A percentile compares a stretch with the other conserved stretches of the same genome.
These are phyloP conservation scores for Tetrapisispora taiwanensis DNA, from an alignment of 805 yeast species.

Conservation along the genomic window DNA sequence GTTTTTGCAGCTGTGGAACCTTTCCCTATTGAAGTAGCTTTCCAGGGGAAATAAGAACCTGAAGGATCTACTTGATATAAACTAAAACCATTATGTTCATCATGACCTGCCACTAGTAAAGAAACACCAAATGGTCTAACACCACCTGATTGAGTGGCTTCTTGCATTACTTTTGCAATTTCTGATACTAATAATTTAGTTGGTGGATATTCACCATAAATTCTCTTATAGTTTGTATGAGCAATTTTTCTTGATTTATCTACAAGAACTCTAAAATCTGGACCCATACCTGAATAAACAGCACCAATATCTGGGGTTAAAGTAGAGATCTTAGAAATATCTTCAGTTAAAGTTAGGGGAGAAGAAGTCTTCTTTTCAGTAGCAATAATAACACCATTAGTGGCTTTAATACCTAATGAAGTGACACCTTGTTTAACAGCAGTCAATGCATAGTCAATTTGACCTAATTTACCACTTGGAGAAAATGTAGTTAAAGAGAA, in stretches of 20 bases:
- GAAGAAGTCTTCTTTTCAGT: conserved; percentile 89
- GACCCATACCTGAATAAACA: conserved; percentile 98
- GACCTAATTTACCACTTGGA: conserved; percentile 96
- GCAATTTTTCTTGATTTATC: conserved; percentile 91
- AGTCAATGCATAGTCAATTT: conserved; percentile 93
- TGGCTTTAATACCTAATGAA: conserved; percentile 86
- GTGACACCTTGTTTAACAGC: conserved; percentile 98
- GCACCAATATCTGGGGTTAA: conserved; percentile 95
- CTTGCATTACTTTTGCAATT: conserved; percentile 94
- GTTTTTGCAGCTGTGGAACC: conserved; percentile 96
- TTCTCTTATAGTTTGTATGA: conserved; percentile 83
- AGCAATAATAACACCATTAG: conserved; percentile 93
- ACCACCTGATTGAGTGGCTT: conserved; percentile 97
- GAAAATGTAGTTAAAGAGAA: conserved; percentile 96
- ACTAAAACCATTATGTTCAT: conserved; percentile 62
- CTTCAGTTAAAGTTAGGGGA: conserved; percentile 60
- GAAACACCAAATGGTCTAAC: conserved; percentile 99
- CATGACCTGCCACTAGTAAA: conserved; percentile 86
- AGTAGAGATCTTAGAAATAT: conserved; percentile 65
- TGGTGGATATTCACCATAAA: conserved; percentile 95
- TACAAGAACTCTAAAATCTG: conserved; percentile 89
- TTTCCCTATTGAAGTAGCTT: conserved; percentile 97
- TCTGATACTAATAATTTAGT: conserved; percentile 89
- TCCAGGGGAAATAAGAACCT: conserved; percentile 98
- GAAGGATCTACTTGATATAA: conserved; percentile 97